Base-by-base conservation (phyloP, 768 basidiomycete genomes). In the Tephrocybe sp. region DNA sequence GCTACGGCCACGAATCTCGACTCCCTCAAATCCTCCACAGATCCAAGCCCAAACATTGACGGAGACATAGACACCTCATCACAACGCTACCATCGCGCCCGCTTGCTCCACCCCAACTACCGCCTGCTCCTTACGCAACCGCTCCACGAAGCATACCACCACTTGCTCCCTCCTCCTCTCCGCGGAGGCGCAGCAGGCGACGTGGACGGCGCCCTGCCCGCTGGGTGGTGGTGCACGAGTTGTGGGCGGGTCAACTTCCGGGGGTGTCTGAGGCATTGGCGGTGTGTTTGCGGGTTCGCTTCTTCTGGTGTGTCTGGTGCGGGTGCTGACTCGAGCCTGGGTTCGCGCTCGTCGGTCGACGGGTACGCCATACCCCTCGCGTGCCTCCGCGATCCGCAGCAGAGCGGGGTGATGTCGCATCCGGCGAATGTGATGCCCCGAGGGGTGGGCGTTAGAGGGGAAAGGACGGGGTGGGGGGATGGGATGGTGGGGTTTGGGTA, bases 241-340 rank as follows among this genome's bases (percentile, higher is more conserved):
- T 83, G 81, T 50, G 80, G 80, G 21, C 68, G 74, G 59, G 60
- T 83, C 21, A 82, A 80, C 43, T 69, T 69, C 39, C 75, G 80
- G 57, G 55, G 53, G 11, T 65, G 67, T 40, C 66, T 83, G 63
- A 69, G 81, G 48, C 75, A 78, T 54, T 68, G 78, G 41, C 64
- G 67, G 54, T 83, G 81, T 58, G 55, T 52, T 21, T 17, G 39
- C n/a, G n/a, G n/a, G n/a, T n/a, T n/a, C n/a, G n/a, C n/a, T n/a
- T n/a, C n/a, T n/a, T n/a, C n/a, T n/a, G n/a, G n/a, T n/a, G n/a
- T n/a, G n/a, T n/a, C n/a, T n/a, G n/a, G n/a, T n/a, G n/a, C n/a
- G n/a, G n/a, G n/a, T n/a, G n/a, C n/a, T n/a, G n/a, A n/a, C n/a
- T n/a, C n/a, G n/a, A n/a, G n/a, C n/a, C n/a, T n/a, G n/a, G n/a